phyloP scores from a whole-genome alignment of 306 rosid species.

The Urtica urens region DNA sequence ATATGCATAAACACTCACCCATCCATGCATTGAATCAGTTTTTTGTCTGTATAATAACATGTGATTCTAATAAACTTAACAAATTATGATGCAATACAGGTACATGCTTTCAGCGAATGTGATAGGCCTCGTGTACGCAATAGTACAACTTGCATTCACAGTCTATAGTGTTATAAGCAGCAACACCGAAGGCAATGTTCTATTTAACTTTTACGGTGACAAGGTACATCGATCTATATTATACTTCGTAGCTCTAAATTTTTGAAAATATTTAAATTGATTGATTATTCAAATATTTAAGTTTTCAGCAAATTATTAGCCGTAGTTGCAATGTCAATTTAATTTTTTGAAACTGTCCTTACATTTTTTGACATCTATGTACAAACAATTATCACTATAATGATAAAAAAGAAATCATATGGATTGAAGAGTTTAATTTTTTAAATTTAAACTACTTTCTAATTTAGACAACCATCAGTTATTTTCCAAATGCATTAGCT shows the following conservation, averaged over 20 bases:
- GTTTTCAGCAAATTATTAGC: no score
- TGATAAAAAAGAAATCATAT: no score
- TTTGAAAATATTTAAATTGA: neutral
- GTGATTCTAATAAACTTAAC: no score
- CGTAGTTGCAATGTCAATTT: no score
- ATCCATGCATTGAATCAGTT: neutral
- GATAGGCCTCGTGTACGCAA: conserved; percentile 32
- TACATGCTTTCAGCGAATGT: conserved; percentile 46
- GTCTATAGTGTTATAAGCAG: conserved; percentile 18
- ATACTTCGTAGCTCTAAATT: neutral
- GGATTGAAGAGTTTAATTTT: no score
- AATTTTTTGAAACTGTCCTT: no score
- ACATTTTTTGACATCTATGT: no score
- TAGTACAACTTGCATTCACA: conserved; percentile 39
- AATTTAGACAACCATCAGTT: no score
- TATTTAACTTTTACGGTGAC: conserved; percentile 54
- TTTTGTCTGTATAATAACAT: neutral
- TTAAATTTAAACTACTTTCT: no score
- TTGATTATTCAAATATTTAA: neutral
- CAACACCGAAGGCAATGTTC: conserved; percentile 16
- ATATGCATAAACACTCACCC: neutral
- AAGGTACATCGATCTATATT: conserved; percentile 28
- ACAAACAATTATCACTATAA: no score
- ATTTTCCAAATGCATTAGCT: no score
- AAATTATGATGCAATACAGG: conserved; percentile 19